These are phyloP conservation scores for Metschnikowia continentalis DNA, from an alignment of 805 yeast genomes.

Conservation along the genomic window DNA sequence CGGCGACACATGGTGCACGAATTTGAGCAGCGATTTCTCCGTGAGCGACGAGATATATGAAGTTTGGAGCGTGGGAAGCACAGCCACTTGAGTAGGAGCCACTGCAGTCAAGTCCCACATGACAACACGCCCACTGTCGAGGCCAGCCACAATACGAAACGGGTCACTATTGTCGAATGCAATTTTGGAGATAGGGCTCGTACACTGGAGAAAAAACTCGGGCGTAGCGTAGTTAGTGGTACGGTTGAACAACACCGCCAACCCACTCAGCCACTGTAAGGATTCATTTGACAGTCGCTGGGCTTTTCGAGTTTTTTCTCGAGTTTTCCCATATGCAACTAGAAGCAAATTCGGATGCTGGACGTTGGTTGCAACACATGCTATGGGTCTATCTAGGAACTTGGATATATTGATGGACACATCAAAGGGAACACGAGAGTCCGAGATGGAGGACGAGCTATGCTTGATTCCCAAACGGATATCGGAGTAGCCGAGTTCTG, in stretches of 20 bases:
- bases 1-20: constrained; percentile 14
- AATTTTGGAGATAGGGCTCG: constrained; percentile 36
- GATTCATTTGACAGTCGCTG: neutral
- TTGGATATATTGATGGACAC: constrained; percentile 2
- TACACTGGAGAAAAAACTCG: constrained; percentile 39
- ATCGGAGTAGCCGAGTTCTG: constrained; percentile 8
- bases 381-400: constrained; percentile 12
- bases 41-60: constrained; percentile 10
- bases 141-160: constrained; percentile 44
- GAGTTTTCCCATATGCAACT: constrained; percentile 12
- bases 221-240: constrained; percentile 18
- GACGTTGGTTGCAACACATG: constrained; percentile 8
- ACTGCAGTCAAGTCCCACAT: constrained; percentile 42
- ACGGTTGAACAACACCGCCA: constrained; percentile 34
- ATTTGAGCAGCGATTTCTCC: constrained; percentile 1
- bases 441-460: neutral
- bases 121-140: constrained; percentile 47
- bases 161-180: constrained; percentile 38
- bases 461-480: constrained; percentile 14
- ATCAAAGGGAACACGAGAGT: constrained; percentile 12
- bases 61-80: constrained; percentile 19
- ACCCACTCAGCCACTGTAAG: constrained; percentile 19
- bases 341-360: constrained; percentile 13
- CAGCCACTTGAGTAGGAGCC: constrained; percentile 14
- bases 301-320: neutral